A percentile compares a stretch with the other conserved stretches of the same genome.
phyloP scores from a whole-genome alignment of 257 asterid genomes.

The Striga asiatica region DNA sequence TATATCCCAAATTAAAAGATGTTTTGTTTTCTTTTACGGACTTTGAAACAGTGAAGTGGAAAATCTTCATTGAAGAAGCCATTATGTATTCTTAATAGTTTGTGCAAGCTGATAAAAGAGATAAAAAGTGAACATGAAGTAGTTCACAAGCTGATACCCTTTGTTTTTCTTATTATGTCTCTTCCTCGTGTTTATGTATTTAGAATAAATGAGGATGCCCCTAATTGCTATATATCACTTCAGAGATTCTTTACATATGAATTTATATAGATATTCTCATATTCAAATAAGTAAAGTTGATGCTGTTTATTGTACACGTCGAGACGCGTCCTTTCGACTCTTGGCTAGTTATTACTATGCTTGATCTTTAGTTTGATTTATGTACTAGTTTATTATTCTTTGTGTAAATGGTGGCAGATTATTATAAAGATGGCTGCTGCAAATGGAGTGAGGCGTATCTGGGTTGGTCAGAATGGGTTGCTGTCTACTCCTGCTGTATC shows the following conservation, averaged over 20 bases:
- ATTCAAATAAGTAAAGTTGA: neutral
- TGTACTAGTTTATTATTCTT: slow-evolving; percentile 4
- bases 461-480: slow-evolving; percentile 95
- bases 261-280: neutral
- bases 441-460: slow-evolving; percentile 84
- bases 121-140: too few relatives aligned
- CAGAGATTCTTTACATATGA: neutral
- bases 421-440: slow-evolving; percentile 95
- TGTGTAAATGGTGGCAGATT: slow-evolving; percentile 37
- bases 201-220: slow-evolving; percentile 1
- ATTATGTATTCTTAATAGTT: too few relatives aligned
- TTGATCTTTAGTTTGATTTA: slow-evolving; percentile 5
- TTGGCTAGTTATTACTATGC: neutral
- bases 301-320: neutral
- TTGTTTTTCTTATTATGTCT: neutral
- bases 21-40: too few relatives aligned
- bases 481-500: slow-evolving; percentile 96
- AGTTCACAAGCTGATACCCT: too few relatives aligned
- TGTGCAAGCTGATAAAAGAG: too few relatives aligned
- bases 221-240: neutral
- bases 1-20: too few relatives aligned
- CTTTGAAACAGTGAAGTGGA: too few relatives aligned
- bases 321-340: neutral
- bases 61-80: too few relatives aligned
- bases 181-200: neutral